Base-by-base conservation (phyloP, 352 stramenopile species). In the Phytophthora boehmeriae region DNA sequence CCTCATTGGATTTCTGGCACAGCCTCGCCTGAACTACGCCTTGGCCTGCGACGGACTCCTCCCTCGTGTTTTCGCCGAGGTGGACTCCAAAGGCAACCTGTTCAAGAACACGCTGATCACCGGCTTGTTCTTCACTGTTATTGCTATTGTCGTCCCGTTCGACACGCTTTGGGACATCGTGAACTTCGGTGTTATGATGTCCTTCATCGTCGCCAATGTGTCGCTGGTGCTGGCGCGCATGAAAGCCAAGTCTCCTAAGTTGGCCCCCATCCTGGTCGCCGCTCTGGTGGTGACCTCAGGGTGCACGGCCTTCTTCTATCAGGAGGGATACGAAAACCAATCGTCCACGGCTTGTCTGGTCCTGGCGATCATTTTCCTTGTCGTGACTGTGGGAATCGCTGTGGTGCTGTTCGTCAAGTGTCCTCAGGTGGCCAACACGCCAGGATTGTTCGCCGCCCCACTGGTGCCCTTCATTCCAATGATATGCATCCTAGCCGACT, bases 31-130 rank as follows among this genome's bases (percentile, higher is more conserved):
- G 22, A 95, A 97, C 66, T 98, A 95, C 68, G 92, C 93, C 10
- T 81, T 98, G 68, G 84, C 93, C 17, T 92, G 88, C 39, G 97
- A 99, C 68, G 96, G 96, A 8, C 84, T 99, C 8, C 73, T 98
- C 50, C 95, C 96, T 34, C 59, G 68, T 46, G 80, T 98, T 23
- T 98, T 98, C 76, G 82, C 81, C 46, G 75, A 86, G 59, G 78
- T 94, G 42, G 75, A 95, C 59, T 64, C 60, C 42, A 89, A 92
- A 28, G 84, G 86, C 41, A 92, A 86, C 51, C 68, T 97, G 19
- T 93, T 93, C 62, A 75, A 71, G 63, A 91, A 90, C 68, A 92
- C 79, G 49, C 57, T 93, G 1, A 78, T 93, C 55, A 82, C 71
- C 1, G 86, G 84, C 22, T 62, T 70, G 30, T 75, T 93, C 58